These are phyloP conservation scores for Nakazawaea populi DNA, from an alignment of 805 yeast species.

Conservation along the genomic window DNA sequence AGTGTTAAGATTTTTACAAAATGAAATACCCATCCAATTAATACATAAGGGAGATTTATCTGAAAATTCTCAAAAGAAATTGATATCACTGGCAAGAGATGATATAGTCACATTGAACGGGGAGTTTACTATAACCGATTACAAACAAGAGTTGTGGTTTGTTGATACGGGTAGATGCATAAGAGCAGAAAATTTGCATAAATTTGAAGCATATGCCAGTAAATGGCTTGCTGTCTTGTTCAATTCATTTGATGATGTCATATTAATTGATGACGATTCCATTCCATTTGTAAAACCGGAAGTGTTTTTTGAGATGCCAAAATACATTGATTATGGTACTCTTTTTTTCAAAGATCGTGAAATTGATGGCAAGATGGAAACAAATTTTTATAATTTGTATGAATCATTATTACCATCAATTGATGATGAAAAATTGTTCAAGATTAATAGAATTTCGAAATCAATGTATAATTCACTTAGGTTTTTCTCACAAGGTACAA, in stretches of 20 bases:
- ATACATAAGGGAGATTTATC: constrained; percentile 37
- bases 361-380: constrained; percentile 16
- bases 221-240: constrained; percentile 55
- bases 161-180: constrained; percentile 26
- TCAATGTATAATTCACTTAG: constrained; percentile 14
- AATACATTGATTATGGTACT: constrained; percentile 31
- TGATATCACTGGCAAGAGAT: constrained; percentile 30
- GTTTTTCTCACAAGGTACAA: constrained; percentile 33
- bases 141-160: constrained; percentile 24
- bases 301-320: constrained; percentile 29
- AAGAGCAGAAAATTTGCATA: constrained; percentile 15
- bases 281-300: constrained; percentile 24
- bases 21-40: constrained; percentile 43
- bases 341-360: constrained; percentile 47
- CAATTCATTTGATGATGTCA: constrained; percentile 50
- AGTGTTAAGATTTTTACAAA: constrained; percentile 43
- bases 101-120: constrained; percentile 14
- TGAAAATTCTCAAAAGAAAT: constrained; percentile 22
- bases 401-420: constrained; percentile 38
- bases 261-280: constrained; percentile 48
- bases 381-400: constrained; percentile 34
- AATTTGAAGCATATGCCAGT: constrained; percentile 24
- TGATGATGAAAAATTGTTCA: constrained; percentile 32
- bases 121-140: constrained; percentile 16
- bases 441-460: constrained; percentile 22